Evolutionary conservation across 1,284 basidiomycete species (phyloP), one percentile per base, ranked within the genome.

Genomic region (Binderoboletus segoi): DNA sequence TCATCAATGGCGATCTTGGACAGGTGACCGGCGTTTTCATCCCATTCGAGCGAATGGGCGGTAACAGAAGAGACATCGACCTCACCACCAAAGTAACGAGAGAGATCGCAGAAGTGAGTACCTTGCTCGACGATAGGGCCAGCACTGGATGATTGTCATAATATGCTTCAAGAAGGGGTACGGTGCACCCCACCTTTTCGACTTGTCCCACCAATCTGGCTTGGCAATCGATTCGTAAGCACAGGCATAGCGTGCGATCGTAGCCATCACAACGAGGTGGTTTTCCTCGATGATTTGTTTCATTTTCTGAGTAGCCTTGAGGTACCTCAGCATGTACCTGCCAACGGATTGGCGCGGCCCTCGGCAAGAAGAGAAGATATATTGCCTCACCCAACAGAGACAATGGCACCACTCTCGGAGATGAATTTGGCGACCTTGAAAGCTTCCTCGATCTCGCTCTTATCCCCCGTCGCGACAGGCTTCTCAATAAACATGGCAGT

Each of bases 171-270:
- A 46, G n/a, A n/a, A 49, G 40, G 15, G 8, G 51, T 35, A 26
- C 28, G 37, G 51, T 56, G 52, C 44, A 88, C 82, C n/a, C 84
- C 49, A 91, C 84, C 89, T 90, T 77, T 85, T 92, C 24, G 89
- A 84, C 78, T 98, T 98, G 82, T 96, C 90, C 97, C 97, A 99
- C 96, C 97, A 97, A 66, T 95, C 93, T 6, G 85, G 86, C 77
- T 97, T 97, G 48, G 86, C 86, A 63, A 96, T 95, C 23, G 86
- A 79, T 74, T 94, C 86, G 71, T 97, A 98, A 23, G 96, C 96
- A 73, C 91, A 93, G 38, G 94, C 93, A 76, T 98, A 98, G 61
- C 96, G 91, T 11, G 95, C 96, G 64, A 96, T 89, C 53, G 96
- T 98, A 51, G 91, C 85, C 96, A 99, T 98, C 57, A 99, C 95